phyloP scores from a whole-genome alignment of 2,329 filamentous ascomycete genomes.

The Hypocrella siamensis region DNA sequence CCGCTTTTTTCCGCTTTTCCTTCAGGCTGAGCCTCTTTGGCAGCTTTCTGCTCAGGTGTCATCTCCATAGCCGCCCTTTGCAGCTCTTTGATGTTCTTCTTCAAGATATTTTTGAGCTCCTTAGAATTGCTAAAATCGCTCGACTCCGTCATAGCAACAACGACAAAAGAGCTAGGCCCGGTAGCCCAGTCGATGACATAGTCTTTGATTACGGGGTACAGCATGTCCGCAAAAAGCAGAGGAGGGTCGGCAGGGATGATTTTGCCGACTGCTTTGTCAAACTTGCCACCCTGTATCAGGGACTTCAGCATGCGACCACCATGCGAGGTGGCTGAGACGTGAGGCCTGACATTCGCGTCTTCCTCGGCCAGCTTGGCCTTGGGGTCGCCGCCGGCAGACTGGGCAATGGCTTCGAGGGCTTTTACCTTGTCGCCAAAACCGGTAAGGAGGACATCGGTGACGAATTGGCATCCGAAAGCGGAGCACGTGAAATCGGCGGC shows the following conservation, averaged over 20 bases:
- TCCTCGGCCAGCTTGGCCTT: conserved; percentile 23
- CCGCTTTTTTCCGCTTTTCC: conserved; percentile 24
- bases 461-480: conserved; percentile 74
- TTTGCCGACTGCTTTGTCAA: conserved; percentile 57
- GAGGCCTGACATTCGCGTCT: conserved; percentile 23
- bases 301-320: conserved; percentile 81
- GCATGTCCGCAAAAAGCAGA: conserved; percentile 61
- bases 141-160: conserved; percentile 67
- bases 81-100: conserved; percentile 56
- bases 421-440: conserved; percentile 60
- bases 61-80: conserved; percentile 49
- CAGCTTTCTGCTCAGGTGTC: conserved; percentile 35
- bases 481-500: conserved; percentile 55
- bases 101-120: conserved; percentile 53
- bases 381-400: conserved; percentile 42
- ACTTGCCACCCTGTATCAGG: conserved; percentile 77
- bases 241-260: conserved; percentile 59
- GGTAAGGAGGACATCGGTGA: conserved; percentile 67
- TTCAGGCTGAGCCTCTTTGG: conserved; percentile 31
- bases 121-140: conserved; percentile 50
- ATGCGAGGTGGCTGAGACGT: conserved; percentile 44
- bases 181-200: conserved; percentile 72
- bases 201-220: conserved; percentile 71
- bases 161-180: conserved; percentile 70
- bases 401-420: conserved; percentile 56